A percentile compares a stretch with the other conserved stretches of the same genome.
These are phyloP conservation scores for Pyricularia sp. DNA, from an alignment of 2,329 filamentous ascomycete genomes.

Conservation along the genomic window DNA sequence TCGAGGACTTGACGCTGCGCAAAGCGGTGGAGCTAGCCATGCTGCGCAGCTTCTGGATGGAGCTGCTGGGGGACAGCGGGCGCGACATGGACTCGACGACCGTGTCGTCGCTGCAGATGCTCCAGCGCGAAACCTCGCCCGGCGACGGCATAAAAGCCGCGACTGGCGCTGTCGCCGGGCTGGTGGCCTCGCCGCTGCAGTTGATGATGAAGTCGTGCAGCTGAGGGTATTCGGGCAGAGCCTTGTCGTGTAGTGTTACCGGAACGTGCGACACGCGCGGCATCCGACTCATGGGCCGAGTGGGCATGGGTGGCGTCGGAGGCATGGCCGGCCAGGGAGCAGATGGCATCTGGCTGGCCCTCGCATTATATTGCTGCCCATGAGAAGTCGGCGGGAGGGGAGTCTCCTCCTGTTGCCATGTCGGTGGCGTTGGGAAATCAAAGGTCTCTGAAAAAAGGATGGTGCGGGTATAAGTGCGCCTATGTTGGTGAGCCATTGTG, in stretches of 20 bases:
- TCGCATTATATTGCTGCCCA: neutral
- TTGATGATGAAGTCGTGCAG: neutral
- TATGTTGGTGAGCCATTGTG: neutral
- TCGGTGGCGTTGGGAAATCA: conserved; percentile 3
- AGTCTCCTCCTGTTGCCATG: neutral
- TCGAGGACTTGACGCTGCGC: neutral
- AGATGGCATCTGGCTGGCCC: neutral
- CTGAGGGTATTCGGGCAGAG: neutral
- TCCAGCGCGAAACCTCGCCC: conserved; percentile 1
- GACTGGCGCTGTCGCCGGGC: neutral
- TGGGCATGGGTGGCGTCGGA: neutral
- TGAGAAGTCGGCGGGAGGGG: neutral
- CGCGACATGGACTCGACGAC: neutral
- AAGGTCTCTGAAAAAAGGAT: conserved; percentile 3
- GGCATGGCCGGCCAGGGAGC: neutral
- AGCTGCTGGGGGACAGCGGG: conserved; percentile 1
- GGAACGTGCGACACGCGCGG: neutral
- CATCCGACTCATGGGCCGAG: neutral
- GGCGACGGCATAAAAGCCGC: neutral
- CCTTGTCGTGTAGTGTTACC: neutral
- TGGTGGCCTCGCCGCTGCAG: neutral
- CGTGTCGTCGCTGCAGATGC: conserved; percentile 3
- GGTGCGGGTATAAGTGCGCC: conserved; percentile 2
- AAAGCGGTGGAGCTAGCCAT: conserved; percentile 3
- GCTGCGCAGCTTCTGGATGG: conserved; percentile 3